A percentile compares a stretch with the other conserved stretches of the same genome.
phyloP scores from a whole-genome alignment of 129 eudicot genomes.

The Chrysanthemum seticuspe region DNA sequence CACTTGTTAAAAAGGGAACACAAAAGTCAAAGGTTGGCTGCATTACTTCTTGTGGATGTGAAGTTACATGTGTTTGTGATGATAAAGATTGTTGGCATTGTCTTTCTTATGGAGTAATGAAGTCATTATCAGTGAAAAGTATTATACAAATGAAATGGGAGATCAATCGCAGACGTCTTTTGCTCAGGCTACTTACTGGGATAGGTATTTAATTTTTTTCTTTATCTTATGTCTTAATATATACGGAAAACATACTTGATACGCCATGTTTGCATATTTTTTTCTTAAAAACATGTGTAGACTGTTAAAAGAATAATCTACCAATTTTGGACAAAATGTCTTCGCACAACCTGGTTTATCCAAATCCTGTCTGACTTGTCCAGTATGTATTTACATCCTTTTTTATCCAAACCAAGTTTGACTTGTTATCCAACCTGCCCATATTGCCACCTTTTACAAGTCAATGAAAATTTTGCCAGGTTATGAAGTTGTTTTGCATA shows the following conservation, averaged over 20 bases:
- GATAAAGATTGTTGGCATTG: conserved; percentile 71
- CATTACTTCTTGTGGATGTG: conserved; percentile 32
- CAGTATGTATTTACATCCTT: too few species aligned
- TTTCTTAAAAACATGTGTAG: neutral
- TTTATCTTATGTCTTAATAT: neutral
- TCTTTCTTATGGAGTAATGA: conserved; percentile 45
- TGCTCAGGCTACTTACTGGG: conserved; percentile 49
- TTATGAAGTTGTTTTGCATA: neutral
- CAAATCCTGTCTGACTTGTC: too few species aligned
- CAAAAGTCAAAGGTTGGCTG: conserved; percentile 24
- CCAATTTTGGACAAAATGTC: too few species aligned
- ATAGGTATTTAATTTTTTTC: conserved; percentile 49
- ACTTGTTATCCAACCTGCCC: neutral
- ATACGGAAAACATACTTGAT: neutral
- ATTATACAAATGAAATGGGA: conserved; percentile 76
- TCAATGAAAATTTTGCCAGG: conserved; percentile 15
- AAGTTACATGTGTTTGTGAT: conserved; percentile 36
- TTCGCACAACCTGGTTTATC: too few species aligned
- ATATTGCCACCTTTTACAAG: neutral
- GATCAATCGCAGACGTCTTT: conserved; percentile 62
- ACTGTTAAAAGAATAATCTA: too few species aligned
- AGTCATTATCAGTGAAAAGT: conserved; percentile 36
- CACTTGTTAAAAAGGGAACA: conserved; percentile 14
- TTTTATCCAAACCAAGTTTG: too few species aligned
- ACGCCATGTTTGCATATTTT: conserved; percentile 15